Percentiles rank a stretch among this genome's conserved stretches.
Evolutionary conservation across 1,284 basidiomycete species (phyloP).

Genomic region (Leccinum laetum): DNA sequence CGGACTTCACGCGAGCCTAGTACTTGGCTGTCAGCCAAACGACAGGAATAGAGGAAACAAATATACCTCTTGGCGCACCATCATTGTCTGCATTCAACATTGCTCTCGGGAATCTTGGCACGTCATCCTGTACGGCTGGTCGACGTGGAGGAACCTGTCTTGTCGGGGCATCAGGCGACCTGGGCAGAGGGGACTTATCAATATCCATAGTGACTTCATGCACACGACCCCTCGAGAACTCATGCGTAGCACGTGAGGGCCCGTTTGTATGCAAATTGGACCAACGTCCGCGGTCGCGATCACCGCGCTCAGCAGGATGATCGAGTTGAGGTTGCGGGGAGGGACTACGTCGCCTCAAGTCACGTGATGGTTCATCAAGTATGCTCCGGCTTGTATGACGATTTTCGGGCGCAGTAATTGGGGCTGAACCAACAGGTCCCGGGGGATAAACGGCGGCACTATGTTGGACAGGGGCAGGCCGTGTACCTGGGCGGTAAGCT

Average conservation of each 20-base stretch:
- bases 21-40: neutral
- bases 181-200: constrained; percentile 26
- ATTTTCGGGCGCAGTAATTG: constrained; percentile 6
- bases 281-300: constrained; percentile 22
- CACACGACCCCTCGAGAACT: constrained; percentile 23
- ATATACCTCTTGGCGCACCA: constrained; percentile 17
- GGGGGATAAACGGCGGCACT: constrained; percentile 7
- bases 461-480: constrained; percentile 16
- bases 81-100: constrained; percentile 35
- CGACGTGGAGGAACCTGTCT: constrained; percentile 19
- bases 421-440: neutral
- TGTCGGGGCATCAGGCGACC: constrained; percentile 20
- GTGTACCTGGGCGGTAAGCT: constrained; percentile 32
- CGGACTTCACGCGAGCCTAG: constrained; percentile 24
- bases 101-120: constrained; percentile 40
- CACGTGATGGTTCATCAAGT: constrained; percentile 6
- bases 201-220: constrained; percentile 28
- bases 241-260: constrained; percentile 15
- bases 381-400: constrained; percentile 4
- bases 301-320: constrained; percentile 15
- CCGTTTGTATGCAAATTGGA: constrained; percentile 15
- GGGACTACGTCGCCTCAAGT: constrained; percentile 13
- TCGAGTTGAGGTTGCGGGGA: constrained; percentile 13
- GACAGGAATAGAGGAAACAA: neutral
- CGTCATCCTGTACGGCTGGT: constrained; percentile 24